These are phyloP conservation scores for Podaxis pistillaris DNA, from an alignment of 768 basidiomycete genomes.

Conservation along the genomic window DNA sequence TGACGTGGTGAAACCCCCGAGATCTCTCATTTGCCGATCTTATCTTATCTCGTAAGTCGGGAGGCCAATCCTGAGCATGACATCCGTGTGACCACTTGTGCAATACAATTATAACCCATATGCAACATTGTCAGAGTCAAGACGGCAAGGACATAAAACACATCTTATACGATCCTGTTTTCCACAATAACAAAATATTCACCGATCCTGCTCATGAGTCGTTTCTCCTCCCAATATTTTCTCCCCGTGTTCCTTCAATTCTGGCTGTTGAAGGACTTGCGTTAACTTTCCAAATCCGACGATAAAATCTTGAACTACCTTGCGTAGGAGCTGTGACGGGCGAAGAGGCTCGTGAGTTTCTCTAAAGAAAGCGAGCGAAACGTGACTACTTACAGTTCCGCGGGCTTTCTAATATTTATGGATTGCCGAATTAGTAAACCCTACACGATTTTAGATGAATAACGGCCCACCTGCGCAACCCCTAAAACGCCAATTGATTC, in stretches of 20 bases:
- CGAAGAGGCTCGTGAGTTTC: background rate
- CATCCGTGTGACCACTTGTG: background rate
- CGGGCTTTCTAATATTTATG: constrained; percentile 33
- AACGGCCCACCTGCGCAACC: constrained; percentile 30
- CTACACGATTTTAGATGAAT: background rate
- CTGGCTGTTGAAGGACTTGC: constrained; percentile 23
- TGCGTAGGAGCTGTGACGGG: constrained; percentile 30
- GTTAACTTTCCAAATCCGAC: background rate
- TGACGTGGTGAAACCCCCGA: constrained; percentile 5
- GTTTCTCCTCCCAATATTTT: constrained; percentile 51
- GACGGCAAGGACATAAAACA: background rate
- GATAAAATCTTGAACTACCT: constrained; percentile 20
- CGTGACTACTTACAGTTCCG: constrained; percentile 36
- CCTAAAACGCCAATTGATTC: constrained; percentile 18
- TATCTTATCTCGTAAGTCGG: constrained; percentile 18
- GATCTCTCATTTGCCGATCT: constrained; percentile 16
- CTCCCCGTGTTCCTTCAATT: constrained; percentile 51
- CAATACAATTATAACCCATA: background rate
- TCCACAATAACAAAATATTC: too few species aligned
- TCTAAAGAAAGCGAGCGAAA: background rate
- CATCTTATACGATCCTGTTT: background rate
- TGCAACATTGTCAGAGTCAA: too few species aligned
- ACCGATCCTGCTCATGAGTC: constrained; percentile 29
- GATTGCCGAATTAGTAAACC: background rate
- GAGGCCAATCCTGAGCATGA: too few species aligned